Conservation (phyloP, 345 rosid genomes). For the Eucalyptus paniculata region DNA sequence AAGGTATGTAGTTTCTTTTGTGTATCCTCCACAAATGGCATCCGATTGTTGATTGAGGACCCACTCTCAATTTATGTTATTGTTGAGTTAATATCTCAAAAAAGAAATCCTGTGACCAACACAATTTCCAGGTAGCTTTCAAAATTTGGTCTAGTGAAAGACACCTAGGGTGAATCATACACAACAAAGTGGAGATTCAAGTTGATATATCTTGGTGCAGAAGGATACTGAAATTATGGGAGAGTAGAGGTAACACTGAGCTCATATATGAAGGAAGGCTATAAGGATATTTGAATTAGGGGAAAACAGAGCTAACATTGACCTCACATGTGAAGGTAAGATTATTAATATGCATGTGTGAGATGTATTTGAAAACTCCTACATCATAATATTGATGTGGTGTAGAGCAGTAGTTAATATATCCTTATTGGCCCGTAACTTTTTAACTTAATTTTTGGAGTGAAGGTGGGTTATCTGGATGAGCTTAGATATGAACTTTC, state of each 20-base stretch:
- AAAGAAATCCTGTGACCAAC: no score
- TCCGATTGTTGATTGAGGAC: background rate
- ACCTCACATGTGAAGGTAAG: no score
- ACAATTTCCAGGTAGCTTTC: background rate
- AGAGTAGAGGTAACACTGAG: no score
- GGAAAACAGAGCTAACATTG: no score
- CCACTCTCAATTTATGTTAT: background rate
- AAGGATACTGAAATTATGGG: no score
- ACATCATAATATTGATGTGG: no score
- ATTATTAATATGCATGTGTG: no score
- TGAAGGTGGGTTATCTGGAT: background rate
- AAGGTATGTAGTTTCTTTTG: background rate
- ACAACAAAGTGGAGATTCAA: background rate
- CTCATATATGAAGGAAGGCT: no score
- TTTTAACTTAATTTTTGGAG: background rate
- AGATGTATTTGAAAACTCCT: no score
- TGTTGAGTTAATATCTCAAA: no score
- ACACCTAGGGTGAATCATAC: no score
- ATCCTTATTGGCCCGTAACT: background rate
- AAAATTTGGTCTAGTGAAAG: background rate
- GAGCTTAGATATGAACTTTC: background rate
- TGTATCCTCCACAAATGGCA: background rate
- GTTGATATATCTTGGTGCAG: background rate
- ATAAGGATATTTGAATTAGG: no score
- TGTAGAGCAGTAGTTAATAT: background rate